A percentile compares a stretch with the other conserved stretches of the same genome.
These are phyloP conservation scores for Hanseniaspora clermontiae DNA, from an alignment of 805 yeast species.

Conservation along the genomic window DNA sequence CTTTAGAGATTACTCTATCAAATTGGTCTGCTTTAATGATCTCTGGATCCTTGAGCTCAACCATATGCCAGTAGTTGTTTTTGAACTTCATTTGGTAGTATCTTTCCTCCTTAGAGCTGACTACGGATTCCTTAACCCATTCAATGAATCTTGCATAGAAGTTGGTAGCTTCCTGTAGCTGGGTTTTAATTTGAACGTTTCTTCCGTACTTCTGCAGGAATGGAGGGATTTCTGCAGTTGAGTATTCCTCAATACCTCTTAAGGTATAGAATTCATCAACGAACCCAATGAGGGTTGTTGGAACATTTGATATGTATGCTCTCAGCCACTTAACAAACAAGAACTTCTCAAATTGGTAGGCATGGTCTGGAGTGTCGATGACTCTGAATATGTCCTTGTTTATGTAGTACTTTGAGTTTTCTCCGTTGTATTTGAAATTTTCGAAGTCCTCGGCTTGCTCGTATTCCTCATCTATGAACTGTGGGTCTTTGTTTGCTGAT, in stretches of 20 bases:
- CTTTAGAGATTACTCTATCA: slow-evolving; percentile 35
- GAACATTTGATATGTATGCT: slow-evolving; percentile 75
- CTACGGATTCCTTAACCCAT: slow-evolving; percentile 49
- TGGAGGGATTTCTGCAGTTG: slow-evolving; percentile 67
- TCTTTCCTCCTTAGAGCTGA: slow-evolving; percentile 5
- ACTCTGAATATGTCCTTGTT: slow-evolving; percentile 66
- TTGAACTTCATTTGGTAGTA: slow-evolving; percentile 30
- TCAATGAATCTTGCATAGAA: slow-evolving; percentile 79
- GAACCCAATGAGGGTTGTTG: slow-evolving; percentile 73
- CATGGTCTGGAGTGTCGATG: slow-evolving; percentile 44
- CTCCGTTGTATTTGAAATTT: slow-evolving; percentile 11
- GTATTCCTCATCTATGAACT: not conserved
- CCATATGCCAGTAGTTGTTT: slow-evolving; percentile 40
- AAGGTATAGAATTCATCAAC: slow-evolving; percentile 61
- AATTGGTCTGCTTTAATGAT: slow-evolving; percentile 30
- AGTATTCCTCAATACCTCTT: slow-evolving; percentile 57
- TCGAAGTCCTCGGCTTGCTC: not conserved
- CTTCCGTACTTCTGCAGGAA: slow-evolving; percentile 35
- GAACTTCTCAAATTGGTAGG: slow-evolving; percentile 59
- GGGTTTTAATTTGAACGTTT: slow-evolving; percentile 1
- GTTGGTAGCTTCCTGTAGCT: slow-evolving; percentile 62
- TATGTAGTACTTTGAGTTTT: slow-evolving; percentile 56
- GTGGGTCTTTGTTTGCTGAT: not conserved
- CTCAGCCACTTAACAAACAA: slow-evolving; percentile 83
- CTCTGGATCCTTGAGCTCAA: slow-evolving; percentile 32